Percentiles rank a stretch among this genome's conserved stretches.
phyloP scores from a whole-genome alignment of 2,329 filamentous ascomycete species.

The Phialemoniopsis sp. region DNA sequence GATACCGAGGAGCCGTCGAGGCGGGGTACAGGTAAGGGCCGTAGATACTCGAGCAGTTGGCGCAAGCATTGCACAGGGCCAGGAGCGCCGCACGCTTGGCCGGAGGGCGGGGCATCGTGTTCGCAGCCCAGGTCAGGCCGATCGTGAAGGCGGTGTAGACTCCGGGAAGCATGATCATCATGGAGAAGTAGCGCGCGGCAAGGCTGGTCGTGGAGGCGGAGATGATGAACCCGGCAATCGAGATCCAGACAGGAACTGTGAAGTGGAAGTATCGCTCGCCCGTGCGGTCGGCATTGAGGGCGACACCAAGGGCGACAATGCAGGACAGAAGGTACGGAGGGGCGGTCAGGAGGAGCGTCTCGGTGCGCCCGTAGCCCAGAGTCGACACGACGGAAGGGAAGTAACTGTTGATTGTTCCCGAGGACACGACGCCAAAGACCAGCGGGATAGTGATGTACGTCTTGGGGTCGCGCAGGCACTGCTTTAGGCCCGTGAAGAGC shows the following conservation, averaged over 20 bases:
- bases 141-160: slow-evolving; percentile 17
- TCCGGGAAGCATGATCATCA: slow-evolving; percentile 31
- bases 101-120: slow-evolving; percentile 15
- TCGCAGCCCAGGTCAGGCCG: slow-evolving; percentile 19
- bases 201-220: slow-evolving; percentile 14
- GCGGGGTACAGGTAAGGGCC: slow-evolving; percentile 17
- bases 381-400: slow-evolving; percentile 21
- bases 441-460: slow-evolving; percentile 19
- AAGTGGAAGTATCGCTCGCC: slow-evolving; percentile 15
- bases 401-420: slow-evolving; percentile 23
- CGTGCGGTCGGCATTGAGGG: slow-evolving; percentile 20
- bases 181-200: slow-evolving; percentile 13
- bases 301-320: slow-evolving; percentile 18
- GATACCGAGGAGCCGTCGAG: slow-evolving; percentile 14
- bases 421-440: slow-evolving; percentile 20
- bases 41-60: slow-evolving; percentile 15
- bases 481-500: slow-evolving; percentile 14
- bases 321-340: slow-evolving; percentile 21
- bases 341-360: slow-evolving; percentile 20
- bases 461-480: slow-evolving; percentile 16
- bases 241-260: slow-evolving; percentile 10
- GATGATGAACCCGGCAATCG: slow-evolving; percentile 16
- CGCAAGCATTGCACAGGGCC: slow-evolving; percentile 18
- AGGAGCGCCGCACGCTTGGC: slow-evolving; percentile 16
- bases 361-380: slow-evolving; percentile 18